A percentile compares a stretch with the other conserved stretches of the same genome.
Conservation (phyloP, 495 filamentous ascomycete genomes). For the Aspergillus incahuasiensis region DNA sequence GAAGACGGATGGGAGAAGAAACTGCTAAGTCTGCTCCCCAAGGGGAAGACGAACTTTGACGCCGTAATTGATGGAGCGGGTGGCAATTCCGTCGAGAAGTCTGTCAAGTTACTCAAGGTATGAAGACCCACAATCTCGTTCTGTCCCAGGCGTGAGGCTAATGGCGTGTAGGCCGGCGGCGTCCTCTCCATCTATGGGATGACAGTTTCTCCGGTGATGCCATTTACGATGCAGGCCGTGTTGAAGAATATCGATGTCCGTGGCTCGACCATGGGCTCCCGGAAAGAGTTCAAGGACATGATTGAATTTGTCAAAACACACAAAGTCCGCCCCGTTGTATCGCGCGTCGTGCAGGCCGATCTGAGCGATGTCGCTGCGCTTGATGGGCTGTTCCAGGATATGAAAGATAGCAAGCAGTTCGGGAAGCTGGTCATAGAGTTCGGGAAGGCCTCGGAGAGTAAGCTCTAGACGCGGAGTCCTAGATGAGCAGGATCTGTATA, state of each 20-base stretch:
- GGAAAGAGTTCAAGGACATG: constrained; percentile 73
- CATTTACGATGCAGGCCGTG: constrained; percentile 66
- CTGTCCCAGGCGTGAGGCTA: not conserved
- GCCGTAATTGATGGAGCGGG: constrained; percentile 73
- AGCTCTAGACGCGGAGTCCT: constrained; percentile 30
- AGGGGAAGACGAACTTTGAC: constrained; percentile 56
- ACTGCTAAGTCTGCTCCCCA: constrained; percentile 51
- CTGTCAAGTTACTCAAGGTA: constrained; percentile 53
- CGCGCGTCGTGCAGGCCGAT: constrained; percentile 51
- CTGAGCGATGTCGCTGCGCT: constrained; percentile 62
- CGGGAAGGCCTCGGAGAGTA: constrained; percentile 36
- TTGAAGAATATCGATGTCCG: constrained; percentile 70
- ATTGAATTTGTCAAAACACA: constrained; percentile 63
- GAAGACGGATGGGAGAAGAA: constrained; percentile 64
- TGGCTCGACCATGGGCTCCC: constrained; percentile 72
- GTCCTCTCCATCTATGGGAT: constrained; percentile 71
- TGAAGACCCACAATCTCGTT: constrained; percentile 10
- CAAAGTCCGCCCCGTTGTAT: constrained; percentile 61
- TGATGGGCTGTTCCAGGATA: constrained; percentile 67
- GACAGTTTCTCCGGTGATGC: constrained; percentile 69
- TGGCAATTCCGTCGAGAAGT: constrained; percentile 61
- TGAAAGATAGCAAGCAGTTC: constrained; percentile 71
- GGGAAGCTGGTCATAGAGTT: constrained; percentile 69
- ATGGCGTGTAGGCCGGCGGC: constrained; percentile 48
- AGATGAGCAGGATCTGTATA: not conserved